Conservation (phyloP, 192 early-diverging fungal species). For the Coemansia aciculifera region DNA sequence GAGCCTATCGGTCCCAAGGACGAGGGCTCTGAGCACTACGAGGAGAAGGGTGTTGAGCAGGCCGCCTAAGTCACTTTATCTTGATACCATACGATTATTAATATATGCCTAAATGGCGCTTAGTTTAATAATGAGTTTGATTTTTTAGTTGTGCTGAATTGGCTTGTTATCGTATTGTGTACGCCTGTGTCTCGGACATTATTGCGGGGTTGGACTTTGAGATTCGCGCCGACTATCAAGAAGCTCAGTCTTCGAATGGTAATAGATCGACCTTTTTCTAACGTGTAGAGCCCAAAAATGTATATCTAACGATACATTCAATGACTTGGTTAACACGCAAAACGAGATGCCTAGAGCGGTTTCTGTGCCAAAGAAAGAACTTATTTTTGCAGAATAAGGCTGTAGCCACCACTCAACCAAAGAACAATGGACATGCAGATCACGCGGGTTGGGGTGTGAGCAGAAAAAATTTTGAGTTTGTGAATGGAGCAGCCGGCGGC, state of each 20-base stretch:
- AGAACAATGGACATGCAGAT: background rate
- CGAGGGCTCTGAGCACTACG: constrained; percentile 14
- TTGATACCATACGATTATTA: background rate
- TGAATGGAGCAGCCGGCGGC: background rate
- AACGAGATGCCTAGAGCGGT: too few relatives aligned
- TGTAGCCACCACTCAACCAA: background rate
- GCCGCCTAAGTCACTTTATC: background rate
- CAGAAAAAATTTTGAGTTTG: background rate
- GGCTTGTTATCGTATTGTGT: background rate
- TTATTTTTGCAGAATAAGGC: background rate
- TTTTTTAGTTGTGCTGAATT: background rate
- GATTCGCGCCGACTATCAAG: background rate
- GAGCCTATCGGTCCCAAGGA: constrained; percentile 27
- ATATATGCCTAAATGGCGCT: constrained; percentile 2
- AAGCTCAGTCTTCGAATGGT: too few relatives aligned
- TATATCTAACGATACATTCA: background rate
- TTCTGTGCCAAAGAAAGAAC: background rate
- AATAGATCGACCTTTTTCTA: background rate
- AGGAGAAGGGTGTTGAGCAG: constrained; percentile 27
- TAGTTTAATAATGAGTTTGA: background rate
- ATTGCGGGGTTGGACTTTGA: background rate
- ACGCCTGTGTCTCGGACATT: background rate
- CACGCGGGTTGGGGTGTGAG: background rate
- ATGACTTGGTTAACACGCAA: too few relatives aligned
- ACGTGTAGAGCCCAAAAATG: background rate